Evolutionary conservation across 2,329 filamentous ascomycete species (phyloP), one percentile per base, ranked within the genome.

Genomic region (Fusarium chlamydosporum): DNA sequence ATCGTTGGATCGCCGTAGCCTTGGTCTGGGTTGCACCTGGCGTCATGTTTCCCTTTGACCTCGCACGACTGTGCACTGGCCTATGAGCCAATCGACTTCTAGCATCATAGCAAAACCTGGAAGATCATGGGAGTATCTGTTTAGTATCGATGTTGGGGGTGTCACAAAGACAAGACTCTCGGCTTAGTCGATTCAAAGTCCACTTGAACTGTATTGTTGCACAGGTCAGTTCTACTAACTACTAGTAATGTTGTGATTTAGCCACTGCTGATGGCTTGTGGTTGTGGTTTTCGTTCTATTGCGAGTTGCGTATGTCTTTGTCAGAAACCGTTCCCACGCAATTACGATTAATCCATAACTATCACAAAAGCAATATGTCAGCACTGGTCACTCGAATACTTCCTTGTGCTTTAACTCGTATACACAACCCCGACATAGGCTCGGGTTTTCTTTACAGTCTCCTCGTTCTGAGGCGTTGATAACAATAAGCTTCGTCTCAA

Each of bases 151-250:
- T 48, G 16, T 34, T 15, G 20, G 16, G 8, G 46, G 27, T 42
- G 38, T 23, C 27, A 40, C 34, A 54, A 47, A 31, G 54, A 51
- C 51, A 47, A 31, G 54, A 51, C 51, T 43, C 54, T 72, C 52
- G 50, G 59, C 57, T 47, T 61, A 47, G 51, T 60, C 47, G 59
- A 54, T 58, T 48, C 31, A 43, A 55, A 59, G 57, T 59, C 61
- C 67, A 70, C 53, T 43, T 34, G 64, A 45, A 62, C 51, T 33
- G 47, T 61, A 61, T 48, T 50, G 48, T 68, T 66, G 50, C 40
- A 37, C 61, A 65, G 34, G n/a, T 29, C 13, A 51, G 34, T 27
- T 23, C 42, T 45, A 18, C 26, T 13, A 59, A 58, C 42, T 61
- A 47, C 40, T 56, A 59, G 38, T 20, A 40, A n/a, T 27, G 23